phyloP scores from a whole-genome alignment of 1,284 basidiomycete species.

The Mycosarcoma maydis region DNA sequence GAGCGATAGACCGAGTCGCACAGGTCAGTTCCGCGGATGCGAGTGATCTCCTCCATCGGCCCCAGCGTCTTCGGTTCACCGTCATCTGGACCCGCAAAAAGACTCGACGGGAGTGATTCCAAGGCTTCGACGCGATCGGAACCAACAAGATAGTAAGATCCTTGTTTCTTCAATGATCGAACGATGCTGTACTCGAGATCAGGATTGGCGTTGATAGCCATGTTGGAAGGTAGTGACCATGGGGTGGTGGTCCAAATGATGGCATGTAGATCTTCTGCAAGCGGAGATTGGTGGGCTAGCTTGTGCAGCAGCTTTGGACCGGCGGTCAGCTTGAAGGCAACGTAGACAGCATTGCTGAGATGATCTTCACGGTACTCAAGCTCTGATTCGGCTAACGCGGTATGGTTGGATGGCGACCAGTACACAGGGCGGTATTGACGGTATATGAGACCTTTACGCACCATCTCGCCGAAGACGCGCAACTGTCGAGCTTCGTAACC shows the following conservation, averaged over 20 bases:
- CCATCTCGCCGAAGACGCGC: conserved; percentile 86
- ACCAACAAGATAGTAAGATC: conserved; percentile 75
- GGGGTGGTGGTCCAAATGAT: conserved; percentile 99
- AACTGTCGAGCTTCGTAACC: conserved; percentile 90
- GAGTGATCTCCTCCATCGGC: conserved; percentile 29
- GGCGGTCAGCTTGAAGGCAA: conserved; percentile 73
- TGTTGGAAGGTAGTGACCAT: conserved; percentile 95
- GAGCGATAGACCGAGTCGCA: conserved; percentile 76
- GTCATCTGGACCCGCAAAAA: background rate
- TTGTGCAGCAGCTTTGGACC: conserved; percentile 17
- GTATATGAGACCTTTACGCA: conserved; percentile 80
- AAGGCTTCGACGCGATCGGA: conserved; percentile 73
- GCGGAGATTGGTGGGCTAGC: conserved; percentile 52
- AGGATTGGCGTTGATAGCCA: conserved; percentile 86
- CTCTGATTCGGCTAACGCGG: conserved; percentile 95
- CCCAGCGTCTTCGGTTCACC: conserved; percentile 20
- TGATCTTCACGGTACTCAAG: conserved; percentile 90
- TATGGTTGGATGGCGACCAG: conserved; percentile 93
- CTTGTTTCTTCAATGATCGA: conserved; percentile 60
- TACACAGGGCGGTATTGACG: conserved; percentile 89
- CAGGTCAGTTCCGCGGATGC: conserved; percentile 68
- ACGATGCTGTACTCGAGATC: conserved; percentile 79
- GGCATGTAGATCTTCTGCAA: conserved; percentile 70
- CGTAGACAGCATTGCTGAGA: conserved; percentile 85
- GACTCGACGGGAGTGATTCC: conserved; percentile 8